Percentiles rank a stretch among this genome's conserved stretches.
Evolutionary conservation across 768 basidiomycete genomes (phyloP).

Genomic region (Tulasnella sp.): DNA sequence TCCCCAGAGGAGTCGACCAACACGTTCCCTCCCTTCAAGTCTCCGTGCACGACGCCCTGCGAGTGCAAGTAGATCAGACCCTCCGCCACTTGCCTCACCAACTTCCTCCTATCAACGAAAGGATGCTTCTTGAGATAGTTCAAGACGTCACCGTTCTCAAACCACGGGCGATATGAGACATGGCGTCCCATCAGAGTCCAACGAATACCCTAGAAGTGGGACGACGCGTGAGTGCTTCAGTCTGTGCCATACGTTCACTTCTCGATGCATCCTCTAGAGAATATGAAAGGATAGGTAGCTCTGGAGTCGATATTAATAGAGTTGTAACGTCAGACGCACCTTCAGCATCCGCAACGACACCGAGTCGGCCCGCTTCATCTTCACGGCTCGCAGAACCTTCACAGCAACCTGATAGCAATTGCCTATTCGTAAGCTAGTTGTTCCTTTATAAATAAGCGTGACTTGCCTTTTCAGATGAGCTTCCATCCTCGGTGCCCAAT

Average conservation of each 20-base stretch:
- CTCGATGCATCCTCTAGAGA: slow-evolving; percentile 2
- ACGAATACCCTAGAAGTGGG: neutral
- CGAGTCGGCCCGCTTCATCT: neutral
- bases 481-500: neutral
- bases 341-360: neutral
- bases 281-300: neutral
- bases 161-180: slow-evolving; percentile 11
- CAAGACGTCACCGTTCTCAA: slow-evolving; percentile 7
- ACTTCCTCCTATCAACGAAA: slow-evolving; percentile 12
- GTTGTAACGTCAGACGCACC: neutral
- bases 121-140: neutral
- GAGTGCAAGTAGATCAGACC: slow-evolving; percentile 10
- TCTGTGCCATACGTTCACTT: neutral
- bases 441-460: neutral
- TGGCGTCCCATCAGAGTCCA: slow-evolving; percentile 5
- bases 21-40: slow-evolving; percentile 15
- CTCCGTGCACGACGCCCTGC: slow-evolving; percentile 12
- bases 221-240: slow-evolving; percentile 3
- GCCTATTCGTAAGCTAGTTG: neutral
- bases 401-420: neutral
- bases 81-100: slow-evolving; percentile 12
- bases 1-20: slow-evolving; percentile 5
- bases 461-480: neutral
- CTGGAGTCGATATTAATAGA: neutral
- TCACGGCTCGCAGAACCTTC: neutral